phyloP scores from a whole-genome alignment of 305 asterid genomes.

The Fraxinus velutina region DNA sequence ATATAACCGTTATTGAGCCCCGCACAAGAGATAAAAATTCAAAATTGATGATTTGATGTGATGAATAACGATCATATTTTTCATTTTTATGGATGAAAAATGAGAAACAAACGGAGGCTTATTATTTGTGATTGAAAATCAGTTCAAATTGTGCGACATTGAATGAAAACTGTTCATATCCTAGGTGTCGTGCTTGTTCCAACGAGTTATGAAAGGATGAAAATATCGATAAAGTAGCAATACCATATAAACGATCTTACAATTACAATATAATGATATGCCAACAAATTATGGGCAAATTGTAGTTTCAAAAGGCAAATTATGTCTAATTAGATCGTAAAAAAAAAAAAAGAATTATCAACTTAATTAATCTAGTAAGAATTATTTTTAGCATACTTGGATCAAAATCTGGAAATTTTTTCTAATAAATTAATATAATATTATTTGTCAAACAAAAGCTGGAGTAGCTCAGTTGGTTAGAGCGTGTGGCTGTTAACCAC shows the following conservation, averaged over 20 bases:
- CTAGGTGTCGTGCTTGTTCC: not conserved
- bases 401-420: not conserved
- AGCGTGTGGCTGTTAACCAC: slow-evolving; percentile 86
- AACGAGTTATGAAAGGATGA: not conserved
- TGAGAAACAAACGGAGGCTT: too few relatives aligned
- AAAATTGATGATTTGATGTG: too few relatives aligned
- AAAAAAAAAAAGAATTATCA: too few relatives aligned
- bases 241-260: too few relatives aligned
- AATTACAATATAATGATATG: not conserved
- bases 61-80: too few relatives aligned
- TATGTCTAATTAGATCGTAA: not conserved
- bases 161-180: not conserved
- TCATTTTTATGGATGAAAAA: too few relatives aligned
- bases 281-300: too few relatives aligned
- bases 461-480: slow-evolving; percentile 82
- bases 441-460: slow-evolving; percentile 22
- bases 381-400: not conserved
- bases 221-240: not conserved
- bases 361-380: not conserved
- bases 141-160: not conserved
- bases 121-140: not conserved
- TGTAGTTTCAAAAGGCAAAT: not conserved
- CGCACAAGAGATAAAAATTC: too few relatives aligned
- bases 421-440: too few relatives aligned
- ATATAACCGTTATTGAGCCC: too few relatives aligned